Evolutionary conservation across 1,284 basidiomycete species (phyloP).

Genomic region (Cutaneotrichosporon cavernicola): DNA sequence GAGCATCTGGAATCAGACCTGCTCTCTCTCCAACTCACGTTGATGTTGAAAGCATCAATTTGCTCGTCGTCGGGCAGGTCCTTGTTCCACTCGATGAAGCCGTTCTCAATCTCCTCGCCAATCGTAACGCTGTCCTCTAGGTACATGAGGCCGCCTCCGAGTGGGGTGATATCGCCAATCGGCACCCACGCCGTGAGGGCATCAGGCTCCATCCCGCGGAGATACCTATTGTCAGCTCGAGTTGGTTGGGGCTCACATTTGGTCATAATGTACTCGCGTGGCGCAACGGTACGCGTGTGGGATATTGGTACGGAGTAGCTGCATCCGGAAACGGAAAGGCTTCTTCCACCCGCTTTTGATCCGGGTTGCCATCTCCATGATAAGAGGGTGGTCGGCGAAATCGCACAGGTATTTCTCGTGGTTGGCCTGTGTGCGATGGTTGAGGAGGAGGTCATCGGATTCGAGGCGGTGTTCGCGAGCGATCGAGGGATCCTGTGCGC

Average conservation of each 20-base stretch:
- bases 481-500: background rate
- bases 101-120: conserved; percentile 31
- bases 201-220: conserved; percentile 20
- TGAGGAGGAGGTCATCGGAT: conserved; percentile 17
- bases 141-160: conserved; percentile 35
- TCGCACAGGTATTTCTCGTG: conserved; percentile 15
- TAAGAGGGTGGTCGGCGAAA: conserved; percentile 15
- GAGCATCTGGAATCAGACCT: conserved; percentile 23
- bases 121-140: conserved; percentile 31
- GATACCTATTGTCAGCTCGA: conserved; percentile 12
- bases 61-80: conserved; percentile 28
- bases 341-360: conserved; percentile 22
- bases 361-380: conserved; percentile 11
- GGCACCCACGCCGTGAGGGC: conserved; percentile 39
- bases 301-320: conserved; percentile 27
- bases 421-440: conserved; percentile 8
- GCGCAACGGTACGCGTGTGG: conserved; percentile 18
- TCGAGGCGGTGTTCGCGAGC: conserved; percentile 12
- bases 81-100: conserved; percentile 23
- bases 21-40: conserved; percentile 23
- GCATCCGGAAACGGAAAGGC: conserved; percentile 18
- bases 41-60: conserved; percentile 33
- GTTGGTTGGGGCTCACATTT: conserved; percentile 16
- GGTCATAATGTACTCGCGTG: conserved; percentile 25
- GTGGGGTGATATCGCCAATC: conserved; percentile 31